Conservation (phyloP, 352 stramenopile genomes). For the Globisporangium lucens region DNA sequence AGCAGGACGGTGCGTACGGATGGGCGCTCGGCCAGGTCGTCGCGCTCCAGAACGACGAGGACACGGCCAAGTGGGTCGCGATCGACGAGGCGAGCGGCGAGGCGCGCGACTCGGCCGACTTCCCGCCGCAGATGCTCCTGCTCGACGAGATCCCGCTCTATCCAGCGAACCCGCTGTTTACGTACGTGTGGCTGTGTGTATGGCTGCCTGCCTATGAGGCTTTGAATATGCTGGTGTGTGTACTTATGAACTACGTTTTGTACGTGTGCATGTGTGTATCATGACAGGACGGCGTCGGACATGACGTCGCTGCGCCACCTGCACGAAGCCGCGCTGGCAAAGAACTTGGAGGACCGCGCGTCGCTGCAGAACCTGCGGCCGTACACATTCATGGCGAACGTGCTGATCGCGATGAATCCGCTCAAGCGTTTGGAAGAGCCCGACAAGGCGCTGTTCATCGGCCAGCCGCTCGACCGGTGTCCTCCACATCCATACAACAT, state of each 20-base stretch:
- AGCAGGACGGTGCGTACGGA: slow-evolving; percentile 54
- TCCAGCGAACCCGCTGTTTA: slow-evolving; percentile 71
- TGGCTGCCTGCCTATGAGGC: background rate
- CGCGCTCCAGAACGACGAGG: slow-evolving; percentile 33
- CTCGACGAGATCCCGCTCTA: slow-evolving; percentile 49
- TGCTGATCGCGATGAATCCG: slow-evolving; percentile 84
- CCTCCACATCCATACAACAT: slow-evolving; percentile 85
- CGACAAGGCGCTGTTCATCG: slow-evolving; percentile 68
- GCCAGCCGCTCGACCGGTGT: slow-evolving; percentile 62
- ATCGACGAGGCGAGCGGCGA: slow-evolving; percentile 72
- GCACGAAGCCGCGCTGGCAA: slow-evolving; percentile 82
- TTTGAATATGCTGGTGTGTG: slow-evolving; percentile 9
- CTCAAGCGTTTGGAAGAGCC: slow-evolving; percentile 69
- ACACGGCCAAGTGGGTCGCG: slow-evolving; percentile 33
- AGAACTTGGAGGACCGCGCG: slow-evolving; percentile 85
- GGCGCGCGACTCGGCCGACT: slow-evolving; percentile 19
- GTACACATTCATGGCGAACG: slow-evolving; percentile 89
- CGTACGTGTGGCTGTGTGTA: slow-evolving; percentile 16
- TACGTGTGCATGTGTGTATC: background rate
- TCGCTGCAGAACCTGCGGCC: slow-evolving; percentile 66
- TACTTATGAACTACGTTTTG: background rate
- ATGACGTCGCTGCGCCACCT: slow-evolving; percentile 85
- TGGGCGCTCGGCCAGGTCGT: slow-evolving; percentile 72
- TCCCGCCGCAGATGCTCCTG: slow-evolving; percentile 35
- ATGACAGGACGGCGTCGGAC: slow-evolving; percentile 52